Evolutionary conservation across 345 rosid species (phyloP).

Genomic region (Eucalyptus cloeziana): DNA sequence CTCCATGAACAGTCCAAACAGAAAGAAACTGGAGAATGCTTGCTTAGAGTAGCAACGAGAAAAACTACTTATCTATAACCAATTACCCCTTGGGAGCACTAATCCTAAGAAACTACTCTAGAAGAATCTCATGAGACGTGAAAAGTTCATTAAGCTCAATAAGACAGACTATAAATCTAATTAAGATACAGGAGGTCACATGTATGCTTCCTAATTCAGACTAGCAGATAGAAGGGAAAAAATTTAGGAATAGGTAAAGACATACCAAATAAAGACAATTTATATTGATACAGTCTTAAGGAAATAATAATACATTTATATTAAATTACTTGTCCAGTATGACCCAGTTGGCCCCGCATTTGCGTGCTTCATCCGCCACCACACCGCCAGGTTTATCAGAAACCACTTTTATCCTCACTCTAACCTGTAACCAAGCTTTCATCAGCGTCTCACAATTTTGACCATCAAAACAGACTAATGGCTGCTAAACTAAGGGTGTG

Average conservation of each 20-base stretch:
- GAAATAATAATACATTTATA: conserved; percentile 40
- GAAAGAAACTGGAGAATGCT: background rate
- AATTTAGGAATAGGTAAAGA: background rate
- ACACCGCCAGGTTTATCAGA: conserved; percentile 29
- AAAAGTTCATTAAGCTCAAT: background rate
- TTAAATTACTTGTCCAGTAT: conserved; percentile 74
- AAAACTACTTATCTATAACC: background rate
- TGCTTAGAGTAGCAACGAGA: background rate
- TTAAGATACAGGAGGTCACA: background rate
- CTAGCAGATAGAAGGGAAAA: background rate
- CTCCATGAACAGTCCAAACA: background rate
- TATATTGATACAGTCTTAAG: background rate
- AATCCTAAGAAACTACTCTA: background rate
- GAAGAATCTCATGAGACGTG: background rate
- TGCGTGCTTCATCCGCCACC: conserved; percentile 54
- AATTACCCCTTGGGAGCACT: background rate
- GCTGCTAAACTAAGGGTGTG: background rate
- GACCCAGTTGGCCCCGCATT: conserved; percentile 62
- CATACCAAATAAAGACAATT: background rate
- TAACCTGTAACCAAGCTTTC: conserved; percentile 25
- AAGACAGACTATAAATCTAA: background rate
- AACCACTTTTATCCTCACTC: conserved; percentile 63
- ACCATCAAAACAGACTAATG: background rate
- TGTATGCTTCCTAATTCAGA: background rate
- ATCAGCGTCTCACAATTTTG: background rate